Evolutionary conservation across 2,329 filamentous ascomycete genomes (phyloP).

Genomic region (Achaetomium macrosporum): DNA sequence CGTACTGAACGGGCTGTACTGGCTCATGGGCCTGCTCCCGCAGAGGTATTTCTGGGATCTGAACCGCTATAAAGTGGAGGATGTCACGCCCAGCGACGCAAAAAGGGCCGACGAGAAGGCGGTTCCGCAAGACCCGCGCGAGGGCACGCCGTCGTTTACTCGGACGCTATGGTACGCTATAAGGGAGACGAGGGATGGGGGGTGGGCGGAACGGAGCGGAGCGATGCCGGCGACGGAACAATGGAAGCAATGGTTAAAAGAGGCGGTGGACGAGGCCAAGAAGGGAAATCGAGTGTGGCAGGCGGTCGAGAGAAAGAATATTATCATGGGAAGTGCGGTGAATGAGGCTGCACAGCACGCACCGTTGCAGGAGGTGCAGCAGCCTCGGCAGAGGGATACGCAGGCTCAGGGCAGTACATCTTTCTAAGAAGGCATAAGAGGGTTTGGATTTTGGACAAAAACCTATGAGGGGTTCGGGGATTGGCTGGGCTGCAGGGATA

Average conservation of each 20-base stretch:
- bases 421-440: not conserved
- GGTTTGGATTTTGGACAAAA: no score
- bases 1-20: constrained; percentile 54
- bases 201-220: constrained; percentile 48
- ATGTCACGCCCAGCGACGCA: constrained; percentile 38
- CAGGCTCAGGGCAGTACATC: not conserved
- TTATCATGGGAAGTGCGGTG: constrained; percentile 36
- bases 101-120: constrained; percentile 31
- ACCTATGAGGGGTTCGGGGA: no score
- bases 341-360: constrained; percentile 19
- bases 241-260: constrained; percentile 50
- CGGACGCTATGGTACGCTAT: constrained; percentile 55
- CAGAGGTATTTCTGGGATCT: constrained; percentile 51
- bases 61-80: constrained; percentile 41
- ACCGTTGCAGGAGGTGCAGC: constrained; percentile 18
- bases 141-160: constrained; percentile 46
- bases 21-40: constrained; percentile 48
- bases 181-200: constrained; percentile 44
- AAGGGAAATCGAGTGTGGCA: constrained; percentile 35
- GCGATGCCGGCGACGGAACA: constrained; percentile 46
- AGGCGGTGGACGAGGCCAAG: constrained; percentile 39
- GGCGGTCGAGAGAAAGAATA: constrained; percentile 44
- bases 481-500: no score
- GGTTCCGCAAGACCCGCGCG: constrained; percentile 29
- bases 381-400: not conserved